Conservation (phyloP, 495 filamentous ascomycete species). For the Parachaetomium inaequale region DNA sequence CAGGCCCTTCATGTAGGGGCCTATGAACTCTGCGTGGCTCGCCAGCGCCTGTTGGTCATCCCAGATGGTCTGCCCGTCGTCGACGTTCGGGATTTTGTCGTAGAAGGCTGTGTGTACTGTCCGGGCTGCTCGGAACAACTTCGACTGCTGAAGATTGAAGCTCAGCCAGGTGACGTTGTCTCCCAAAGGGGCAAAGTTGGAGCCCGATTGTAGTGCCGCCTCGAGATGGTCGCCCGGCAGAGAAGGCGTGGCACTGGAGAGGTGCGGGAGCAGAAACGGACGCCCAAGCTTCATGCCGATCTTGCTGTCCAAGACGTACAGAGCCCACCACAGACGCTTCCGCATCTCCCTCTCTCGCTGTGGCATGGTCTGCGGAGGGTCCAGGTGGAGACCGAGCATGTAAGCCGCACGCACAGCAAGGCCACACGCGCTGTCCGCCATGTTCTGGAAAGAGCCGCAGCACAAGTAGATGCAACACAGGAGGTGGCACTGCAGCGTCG, state of each 20-base stretch:
- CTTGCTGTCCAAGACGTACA: constrained; percentile 6
- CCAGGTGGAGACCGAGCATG: constrained; percentile 1
- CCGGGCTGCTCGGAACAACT: background rate
- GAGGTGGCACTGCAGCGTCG: constrained; percentile 4
- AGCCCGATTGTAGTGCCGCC: background rate
- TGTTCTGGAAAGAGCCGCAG: background rate
- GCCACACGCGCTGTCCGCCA: constrained; percentile 3
- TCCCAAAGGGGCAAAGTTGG: background rate
- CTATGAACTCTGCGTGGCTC: constrained; percentile 1
- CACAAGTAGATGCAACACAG: constrained; percentile 5
- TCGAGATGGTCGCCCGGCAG: constrained; percentile 1
- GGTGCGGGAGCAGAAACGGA: background rate
- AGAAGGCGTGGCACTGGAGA: background rate
- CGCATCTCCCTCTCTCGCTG: constrained; percentile 4
- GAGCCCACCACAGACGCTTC: constrained; percentile 3
- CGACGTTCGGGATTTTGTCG: background rate
- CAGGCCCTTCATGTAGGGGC: background rate
- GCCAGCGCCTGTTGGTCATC: constrained; percentile 1
- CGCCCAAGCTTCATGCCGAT: constrained; percentile 5
- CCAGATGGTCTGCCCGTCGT: background rate
- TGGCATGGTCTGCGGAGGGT: background rate
- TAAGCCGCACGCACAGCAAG: background rate
- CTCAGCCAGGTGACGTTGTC: constrained; percentile 6
- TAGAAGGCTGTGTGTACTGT: constrained; percentile 4
- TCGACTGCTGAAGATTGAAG: constrained; percentile 3